Evolutionary conservation across 2,329 filamentous ascomycete genomes (phyloP).

Genomic region (Elsinoe ampelina): DNA sequence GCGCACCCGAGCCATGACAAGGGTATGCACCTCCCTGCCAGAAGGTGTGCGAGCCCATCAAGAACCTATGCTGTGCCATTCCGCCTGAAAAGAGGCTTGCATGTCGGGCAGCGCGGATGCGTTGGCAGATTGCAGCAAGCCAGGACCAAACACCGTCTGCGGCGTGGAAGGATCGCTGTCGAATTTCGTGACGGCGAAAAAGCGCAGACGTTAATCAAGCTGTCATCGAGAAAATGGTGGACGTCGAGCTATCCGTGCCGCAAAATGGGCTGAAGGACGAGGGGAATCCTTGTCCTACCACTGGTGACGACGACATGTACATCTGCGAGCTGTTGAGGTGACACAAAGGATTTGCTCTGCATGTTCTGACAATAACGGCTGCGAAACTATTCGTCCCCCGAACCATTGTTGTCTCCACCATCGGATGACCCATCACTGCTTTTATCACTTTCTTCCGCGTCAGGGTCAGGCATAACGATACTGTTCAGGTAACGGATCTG

Average conservation of each 20-base stretch:
- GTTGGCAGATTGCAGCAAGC: background rate
- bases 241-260: slow-evolving; percentile 7
- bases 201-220: too few relatives aligned
- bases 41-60: background rate
- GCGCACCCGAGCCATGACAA: background rate
- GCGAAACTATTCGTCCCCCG: background rate
- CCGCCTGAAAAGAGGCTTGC: background rate
- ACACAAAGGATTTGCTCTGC: background rate
- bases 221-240: background rate
- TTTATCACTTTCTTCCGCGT: slow-evolving; percentile 22
- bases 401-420: slow-evolving; percentile 19
- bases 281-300: background rate
- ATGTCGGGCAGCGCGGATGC: background rate
- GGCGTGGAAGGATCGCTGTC: background rate
- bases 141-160: background rate
- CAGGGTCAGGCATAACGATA: slow-evolving; percentile 41
- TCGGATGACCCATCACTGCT: slow-evolving; percentile 18
- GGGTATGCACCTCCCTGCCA: too few relatives aligned
- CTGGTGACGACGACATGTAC: slow-evolving; percentile 1
- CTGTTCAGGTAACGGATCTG: slow-evolving; percentile 44
- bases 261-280: background rate
- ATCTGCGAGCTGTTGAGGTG: background rate
- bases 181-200: background rate
- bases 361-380: background rate
- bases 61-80: too few relatives aligned